phyloP scores from a whole-genome alignment of 768 basidiomycete genomes.

The Cantharellus cinnabarinus region DNA sequence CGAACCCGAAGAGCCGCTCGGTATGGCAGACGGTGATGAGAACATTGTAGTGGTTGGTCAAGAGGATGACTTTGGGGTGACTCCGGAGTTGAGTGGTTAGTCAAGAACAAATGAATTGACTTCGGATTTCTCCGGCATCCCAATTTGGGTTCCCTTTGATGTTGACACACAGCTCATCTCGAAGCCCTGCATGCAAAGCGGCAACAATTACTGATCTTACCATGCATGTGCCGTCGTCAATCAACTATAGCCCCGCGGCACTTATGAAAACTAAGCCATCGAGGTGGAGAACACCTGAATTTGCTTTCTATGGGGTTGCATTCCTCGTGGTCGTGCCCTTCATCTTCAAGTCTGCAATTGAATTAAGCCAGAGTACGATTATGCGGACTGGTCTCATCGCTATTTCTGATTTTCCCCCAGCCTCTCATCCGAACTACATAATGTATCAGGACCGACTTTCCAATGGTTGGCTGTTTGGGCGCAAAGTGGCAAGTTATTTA shows the following conservation, averaged over 20 bases:
- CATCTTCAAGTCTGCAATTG: constrained; percentile 59
- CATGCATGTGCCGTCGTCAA: constrained; percentile 30
- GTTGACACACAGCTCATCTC: not conserved
- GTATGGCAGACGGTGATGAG: not conserved
- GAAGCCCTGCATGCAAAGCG: not conserved
- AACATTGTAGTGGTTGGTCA: not conserved
- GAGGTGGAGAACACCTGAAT: constrained; percentile 68
- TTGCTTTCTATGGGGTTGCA: constrained; percentile 49
- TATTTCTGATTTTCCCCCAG: constrained; percentile 19
- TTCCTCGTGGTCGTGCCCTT: constrained; percentile 40
- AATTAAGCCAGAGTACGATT: constrained; percentile 51
- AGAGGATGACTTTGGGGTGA: not conserved
- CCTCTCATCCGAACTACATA: constrained; percentile 52
- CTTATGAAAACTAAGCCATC: constrained; percentile 14
- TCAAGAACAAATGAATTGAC: not conserved
- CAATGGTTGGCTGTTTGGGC: constrained; percentile 64
- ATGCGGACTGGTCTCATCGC: not conserved
- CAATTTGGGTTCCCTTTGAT: no score
- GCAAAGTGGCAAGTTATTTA: constrained; percentile 41
- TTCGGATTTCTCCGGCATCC: no score
- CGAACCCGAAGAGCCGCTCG: not conserved
- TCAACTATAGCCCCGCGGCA: not conserved
- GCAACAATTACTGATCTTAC: constrained; percentile 29
- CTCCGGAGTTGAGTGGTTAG: not conserved
- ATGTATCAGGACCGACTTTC: constrained; percentile 38